Base-by-base conservation (phyloP, 2,329 filamentous ascomycete species). In the Pestalotiopsis sp. region DNA sequence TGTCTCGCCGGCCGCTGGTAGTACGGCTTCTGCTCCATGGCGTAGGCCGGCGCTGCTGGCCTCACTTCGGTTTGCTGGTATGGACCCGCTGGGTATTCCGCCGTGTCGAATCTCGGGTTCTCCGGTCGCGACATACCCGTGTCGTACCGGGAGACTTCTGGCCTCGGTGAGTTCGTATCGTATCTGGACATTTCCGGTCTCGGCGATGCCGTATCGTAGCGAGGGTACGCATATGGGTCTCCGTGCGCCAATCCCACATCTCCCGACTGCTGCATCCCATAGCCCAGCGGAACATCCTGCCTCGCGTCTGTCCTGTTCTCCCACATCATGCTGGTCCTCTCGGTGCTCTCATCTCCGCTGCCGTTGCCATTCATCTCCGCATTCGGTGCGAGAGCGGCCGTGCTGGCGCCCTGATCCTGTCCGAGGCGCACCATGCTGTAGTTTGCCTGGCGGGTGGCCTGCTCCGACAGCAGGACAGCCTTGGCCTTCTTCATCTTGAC, bases 401-500 rank as follows among this genome's bases (percentile, higher is more conserved):
- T 64, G 20, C 38, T 64, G n/a, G 39, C 36, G 61, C 38, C 14
- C 61, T 45, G 36, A 20, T 36, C 39, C 39, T 45, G 39, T 13
- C 38, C 17, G 6, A 64, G 25, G 20, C 39, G 36, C 25, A 52
- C 61, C 61, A 64, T 64, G 61, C 61, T 64, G 39, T 64, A 49
- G 41, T 64, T 64, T 11, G 61, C 20, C 39, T 49, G 38, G 70
- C 64, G 52, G 17, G 52, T 69, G 2, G 67, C 77, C 70, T 82
- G 80, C 71, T 81, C 79, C 39, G 69, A 72, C n/a, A 82, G 64
- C 60, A 82, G 71, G 20, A 74, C 68, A 67, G 73, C 75, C 74
- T 82, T 81, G 62, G 76, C 75, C 12, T 69, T 71, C 9, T 75
- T 71, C 78, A 83, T 80, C 73, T 79, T 80, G 67, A 69, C 72